Base-by-base conservation (phyloP, 225 moss, liverwort and hornwort genomes). In the Physcomitrellopsis africana region DNA sequence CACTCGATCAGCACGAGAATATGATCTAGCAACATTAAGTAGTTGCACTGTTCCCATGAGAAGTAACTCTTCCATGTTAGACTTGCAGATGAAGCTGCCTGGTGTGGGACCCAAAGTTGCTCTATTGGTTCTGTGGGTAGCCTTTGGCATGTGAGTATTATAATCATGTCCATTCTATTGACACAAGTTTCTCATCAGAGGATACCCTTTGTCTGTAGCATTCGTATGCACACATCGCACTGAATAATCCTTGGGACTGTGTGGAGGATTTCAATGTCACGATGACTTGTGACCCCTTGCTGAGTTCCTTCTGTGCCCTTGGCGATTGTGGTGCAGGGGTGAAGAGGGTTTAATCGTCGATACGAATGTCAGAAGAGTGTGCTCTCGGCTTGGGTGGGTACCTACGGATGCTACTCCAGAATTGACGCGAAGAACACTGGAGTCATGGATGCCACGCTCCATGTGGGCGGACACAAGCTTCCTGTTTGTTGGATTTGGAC, bases 101-200 rank as follows among this genome's bases (percentile, higher is more conserved):
- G 96, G 96, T 79, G 96, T 96, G 65, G 94, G 96, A 65, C 96
- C 92, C 69, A 96, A 94, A 85, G 92, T 96, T 77, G 96, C 86
- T 37, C 80, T 94, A 13, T 72, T 96, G 77, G 96, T 96, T 69
- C 72, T 93, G 48, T 94, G 90, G 89, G 94, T 89, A 18, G 94
- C 85, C 63, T 96, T 96, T 79, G 92, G 82, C 75, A 88, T 89
- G 96, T 96, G 82, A 83, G 91, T 81, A 46, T 32, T 4, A 37
- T 67, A 74, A 23, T 43, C 53, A 62, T 55, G 9, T 66, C 59
- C 47, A 75, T 83, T 67, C 49, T 60, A 48, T 42, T 41, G 24
- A 13, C 26, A 18, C 7, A 52, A 26, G 51, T 41, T 42, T 19
- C 41, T 42, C 42, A 49, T 69, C n/a, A 12, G 5, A 60, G 65